Percentiles rank a stretch among this genome's conserved stretches.
Conservation (phyloP, 257 asterid species). For the Nicotiana undulata region DNA sequence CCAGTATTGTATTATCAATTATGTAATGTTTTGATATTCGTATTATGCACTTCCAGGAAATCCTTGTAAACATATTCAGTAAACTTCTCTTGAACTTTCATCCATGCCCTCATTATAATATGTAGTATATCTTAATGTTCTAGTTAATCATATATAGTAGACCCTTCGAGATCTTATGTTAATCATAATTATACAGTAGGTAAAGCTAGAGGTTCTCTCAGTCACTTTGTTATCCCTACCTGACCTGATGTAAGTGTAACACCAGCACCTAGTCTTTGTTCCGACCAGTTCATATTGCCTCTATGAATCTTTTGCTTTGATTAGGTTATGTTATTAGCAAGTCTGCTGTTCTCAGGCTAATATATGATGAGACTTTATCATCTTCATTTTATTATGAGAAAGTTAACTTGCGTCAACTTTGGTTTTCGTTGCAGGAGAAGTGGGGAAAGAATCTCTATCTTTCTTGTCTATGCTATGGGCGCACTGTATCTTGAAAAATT, state of each 20-base stretch:
- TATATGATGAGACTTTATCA: not conserved
- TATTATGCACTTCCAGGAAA: not conserved
- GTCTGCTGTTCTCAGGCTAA: not conserved
- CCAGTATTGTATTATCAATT: too few species aligned
- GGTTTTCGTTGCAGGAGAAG: conserved; percentile 16
- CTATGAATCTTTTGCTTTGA: not conserved
- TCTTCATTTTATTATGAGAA: not conserved
- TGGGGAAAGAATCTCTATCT: conserved; percentile 35
- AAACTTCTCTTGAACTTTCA: not conserved
- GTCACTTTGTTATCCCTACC: not conserved
- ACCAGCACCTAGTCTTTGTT: not conserved
- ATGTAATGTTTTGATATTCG: not conserved
- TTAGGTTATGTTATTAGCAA: not conserved
- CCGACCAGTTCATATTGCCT: not conserved
- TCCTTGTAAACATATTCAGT: not conserved
- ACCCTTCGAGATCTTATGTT: not conserved
- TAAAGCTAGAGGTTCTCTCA: not conserved
- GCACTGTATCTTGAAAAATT: conserved; percentile 22
- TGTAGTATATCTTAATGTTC: not conserved
- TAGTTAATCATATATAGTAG: not conserved
- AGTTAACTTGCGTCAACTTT: not conserved
- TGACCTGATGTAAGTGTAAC: not conserved
- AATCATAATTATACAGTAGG: not conserved
- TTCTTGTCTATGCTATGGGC: conserved; percentile 27
- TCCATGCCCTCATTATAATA: not conserved